Conservation (phyloP, 768 basidiomycete species). For the Mycena chlorophos region DNA sequence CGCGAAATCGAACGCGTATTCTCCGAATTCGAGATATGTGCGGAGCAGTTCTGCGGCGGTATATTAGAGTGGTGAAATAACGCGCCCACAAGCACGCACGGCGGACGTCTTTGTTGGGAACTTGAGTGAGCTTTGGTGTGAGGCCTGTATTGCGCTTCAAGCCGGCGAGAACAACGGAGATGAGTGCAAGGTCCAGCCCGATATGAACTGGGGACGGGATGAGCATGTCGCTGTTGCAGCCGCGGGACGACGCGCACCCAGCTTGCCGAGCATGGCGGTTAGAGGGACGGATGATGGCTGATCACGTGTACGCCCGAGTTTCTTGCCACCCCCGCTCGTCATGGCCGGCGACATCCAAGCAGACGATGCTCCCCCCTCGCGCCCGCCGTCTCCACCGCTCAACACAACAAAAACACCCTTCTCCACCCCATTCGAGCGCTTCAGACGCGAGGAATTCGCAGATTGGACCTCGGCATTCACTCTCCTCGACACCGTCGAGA, state of each 20-base stretch:
- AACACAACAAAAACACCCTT: conserved; percentile 55
- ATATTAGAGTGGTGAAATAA: conserved; percentile 1
- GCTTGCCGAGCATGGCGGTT: conserved; percentile 58
- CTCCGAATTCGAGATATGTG: conserved; percentile 81
- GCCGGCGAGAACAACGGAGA: conserved; percentile 84
- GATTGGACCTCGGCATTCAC: conserved; percentile 85
- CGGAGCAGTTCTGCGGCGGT: conserved; percentile 62
- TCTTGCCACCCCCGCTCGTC: too few species aligned
- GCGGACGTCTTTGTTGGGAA: conserved; percentile 87
- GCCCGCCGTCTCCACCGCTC: conserved; percentile 46
- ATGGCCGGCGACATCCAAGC: neutral
- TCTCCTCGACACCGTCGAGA: conserved; percentile 88
- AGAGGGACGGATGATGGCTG: neutral
- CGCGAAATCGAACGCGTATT: conserved; percentile 85
- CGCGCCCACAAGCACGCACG: conserved; percentile 68
- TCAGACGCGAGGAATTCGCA: conserved; percentile 69
- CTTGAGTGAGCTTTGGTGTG: conserved; percentile 72
- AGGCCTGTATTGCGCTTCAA: conserved; percentile 80
- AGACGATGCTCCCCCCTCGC: conserved; percentile 6
- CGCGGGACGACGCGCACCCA: conserved; percentile 37
- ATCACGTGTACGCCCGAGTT: neutral
- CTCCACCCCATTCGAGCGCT: conserved; percentile 70
- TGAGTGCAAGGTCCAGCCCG: conserved; percentile 74
- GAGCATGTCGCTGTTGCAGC: conserved; percentile 11
- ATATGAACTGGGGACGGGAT: conserved; percentile 52